A percentile compares a stretch with the other conserved stretches of the same genome.
phyloP scores from a whole-genome alignment of 352 stramenopile genomes.

The Thraustotheca clavata region DNA sequence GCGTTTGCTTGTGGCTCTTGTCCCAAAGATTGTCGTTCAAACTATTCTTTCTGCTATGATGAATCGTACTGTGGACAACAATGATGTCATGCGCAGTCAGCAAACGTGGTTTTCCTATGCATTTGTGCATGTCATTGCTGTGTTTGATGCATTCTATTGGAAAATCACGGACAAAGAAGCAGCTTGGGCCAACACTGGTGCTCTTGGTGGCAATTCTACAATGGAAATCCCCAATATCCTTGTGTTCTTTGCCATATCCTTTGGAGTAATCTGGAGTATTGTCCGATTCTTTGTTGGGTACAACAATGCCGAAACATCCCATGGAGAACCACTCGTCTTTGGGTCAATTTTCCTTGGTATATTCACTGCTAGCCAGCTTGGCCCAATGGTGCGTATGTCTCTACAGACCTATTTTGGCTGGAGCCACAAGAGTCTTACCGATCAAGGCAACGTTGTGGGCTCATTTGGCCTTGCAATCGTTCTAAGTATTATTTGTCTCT shows the following conservation, averaged over 20 bases:
- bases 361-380: conserved; percentile 48
- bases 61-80: conserved; percentile 64
- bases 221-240: conserved; percentile 64
- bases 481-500: conserved; percentile 59
- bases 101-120: conserved; percentile 75
- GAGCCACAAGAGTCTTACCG: conserved; percentile 69
- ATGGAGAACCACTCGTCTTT: conserved; percentile 54
- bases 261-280: conserved; percentile 51
- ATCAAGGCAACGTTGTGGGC: conserved; percentile 66
- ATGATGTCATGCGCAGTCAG: conserved; percentile 61
- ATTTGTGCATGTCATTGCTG: conserved; percentile 60
- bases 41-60: conserved; percentile 57
- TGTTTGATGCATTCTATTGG: conserved; percentile 68
- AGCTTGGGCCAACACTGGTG: conserved; percentile 56
- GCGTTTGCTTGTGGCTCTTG: conserved; percentile 52
- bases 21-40: conserved; percentile 64
- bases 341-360: conserved; percentile 51
- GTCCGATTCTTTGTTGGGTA: conserved; percentile 62
- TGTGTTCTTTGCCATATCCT: conserved; percentile 55
- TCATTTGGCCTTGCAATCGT: conserved; percentile 58
- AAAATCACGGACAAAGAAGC: conserved; percentile 60
- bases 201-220: conserved; percentile 47
- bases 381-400: conserved; percentile 63
- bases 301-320: conserved; percentile 56
- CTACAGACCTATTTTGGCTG: conserved; percentile 68